phyloP scores from a whole-genome alignment of 2,329 filamentous ascomycete species.

The Phyllachora maydis region DNA sequence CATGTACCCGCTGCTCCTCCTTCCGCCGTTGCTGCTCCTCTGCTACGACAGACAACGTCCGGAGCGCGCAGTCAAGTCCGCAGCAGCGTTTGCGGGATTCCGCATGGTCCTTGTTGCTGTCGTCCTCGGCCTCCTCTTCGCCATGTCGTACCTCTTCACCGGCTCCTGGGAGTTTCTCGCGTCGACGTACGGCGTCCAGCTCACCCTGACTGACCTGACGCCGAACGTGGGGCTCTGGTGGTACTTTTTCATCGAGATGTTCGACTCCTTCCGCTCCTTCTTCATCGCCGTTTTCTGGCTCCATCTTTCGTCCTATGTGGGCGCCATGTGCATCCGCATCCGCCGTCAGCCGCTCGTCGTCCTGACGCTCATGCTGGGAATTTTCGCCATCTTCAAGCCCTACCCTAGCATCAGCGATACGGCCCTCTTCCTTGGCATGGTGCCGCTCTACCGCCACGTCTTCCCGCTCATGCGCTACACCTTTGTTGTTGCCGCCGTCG shows the following conservation, averaged over 20 bases:
- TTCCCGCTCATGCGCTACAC: constrained; percentile 88
- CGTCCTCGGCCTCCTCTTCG: constrained; percentile 41
- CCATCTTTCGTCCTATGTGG: constrained; percentile 77
- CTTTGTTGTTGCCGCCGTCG: constrained; percentile 63
- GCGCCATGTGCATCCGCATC: constrained; percentile 64
- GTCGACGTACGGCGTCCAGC: constrained; percentile 82
- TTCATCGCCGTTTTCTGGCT: constrained; percentile 98
- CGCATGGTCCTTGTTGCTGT: constrained; percentile 30
- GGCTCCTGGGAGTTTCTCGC: constrained; percentile 72
- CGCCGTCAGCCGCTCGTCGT: constrained; percentile 74
- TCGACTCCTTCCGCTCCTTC: constrained; percentile 92
- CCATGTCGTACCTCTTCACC: constrained; percentile 52
- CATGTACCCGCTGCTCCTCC: constrained; percentile 73
- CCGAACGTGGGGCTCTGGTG: constrained; percentile 96
- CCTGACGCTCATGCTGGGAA: constrained; percentile 63
- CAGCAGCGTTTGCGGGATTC: constrained; percentile 27
- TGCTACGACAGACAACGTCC: constrained; percentile 46
- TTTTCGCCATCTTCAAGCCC: constrained; percentile 90
- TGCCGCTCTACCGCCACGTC: constrained; percentile 77
- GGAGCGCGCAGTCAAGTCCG: constrained; percentile 13
- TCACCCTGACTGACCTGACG: constrained; percentile 78
- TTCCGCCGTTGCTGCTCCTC: constrained; percentile 63
- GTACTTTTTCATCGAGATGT: constrained; percentile 99
- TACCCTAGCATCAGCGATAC: constrained; percentile 89
- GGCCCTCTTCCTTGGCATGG: constrained; percentile 61